Base-by-base conservation (phyloP, 306 rosid genomes). In the Alnus glutinosa region DNA sequence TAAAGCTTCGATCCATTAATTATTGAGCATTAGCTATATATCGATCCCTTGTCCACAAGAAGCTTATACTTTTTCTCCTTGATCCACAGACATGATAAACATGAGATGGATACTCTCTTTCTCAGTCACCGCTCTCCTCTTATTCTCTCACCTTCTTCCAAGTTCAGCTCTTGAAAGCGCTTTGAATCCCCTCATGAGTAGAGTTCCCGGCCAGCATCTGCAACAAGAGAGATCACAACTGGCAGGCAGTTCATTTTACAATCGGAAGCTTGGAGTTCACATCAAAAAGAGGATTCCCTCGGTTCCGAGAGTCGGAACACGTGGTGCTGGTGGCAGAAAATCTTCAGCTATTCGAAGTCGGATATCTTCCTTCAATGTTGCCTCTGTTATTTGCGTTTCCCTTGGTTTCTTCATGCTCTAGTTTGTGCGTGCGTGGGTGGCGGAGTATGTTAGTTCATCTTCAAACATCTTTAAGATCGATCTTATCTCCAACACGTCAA, bases 191-290 rank as follows among this genome's bases (percentile, higher is more conserved):
- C 51, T 5, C 51, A 23, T 23, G 28, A 39, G 30, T 30, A 54
- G 37, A 44, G 76, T 71, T 71, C 59, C 52, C 32, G 61, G 63
- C 52, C 73, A 57, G 23, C 49, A 54, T 66, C 4, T 19, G 51
- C 81, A 18, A 28, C 74, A 34, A 7, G 46, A 49, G 62, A 46
- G 32, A 34, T 23, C 28, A 23, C 70, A 58, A 49, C 18, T 70
- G 23, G 67, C 34, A 30, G 71, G 28, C 51, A 12, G 9, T 18
- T 9, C 50, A 34, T 66, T 55, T 63, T 44, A 57, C 48, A 77
- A 19, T 77, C 74, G 64, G 52, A 82, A 47, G 66, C 77, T 83
- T 69, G 70, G 55, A 39, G 30, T 83, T 71, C 54, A 74, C 79
- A 74, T 46, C 28, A 23, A 23, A 23, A 23, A 23, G 28, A 23